Evolutionary conservation across 2,329 filamentous ascomycete genomes (phyloP).

Genomic region (Claviceps digitariae): DNA sequence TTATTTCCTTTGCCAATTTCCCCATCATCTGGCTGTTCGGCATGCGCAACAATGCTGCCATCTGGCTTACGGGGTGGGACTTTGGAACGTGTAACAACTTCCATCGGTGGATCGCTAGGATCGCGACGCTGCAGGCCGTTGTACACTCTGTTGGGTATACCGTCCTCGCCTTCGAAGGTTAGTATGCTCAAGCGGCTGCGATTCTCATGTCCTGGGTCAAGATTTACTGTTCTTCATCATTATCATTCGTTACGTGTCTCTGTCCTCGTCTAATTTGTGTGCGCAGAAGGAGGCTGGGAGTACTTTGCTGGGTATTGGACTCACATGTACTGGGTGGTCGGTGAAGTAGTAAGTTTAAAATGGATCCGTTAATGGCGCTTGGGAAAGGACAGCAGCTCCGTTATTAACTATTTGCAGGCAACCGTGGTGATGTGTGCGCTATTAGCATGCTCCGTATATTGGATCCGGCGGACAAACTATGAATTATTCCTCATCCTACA

Average conservation of each 20-base stretch:
- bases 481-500: slow-evolving; percentile 36
- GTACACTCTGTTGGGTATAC: slow-evolving; percentile 50
- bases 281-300: slow-evolving; percentile 23
- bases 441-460: slow-evolving; percentile 34
- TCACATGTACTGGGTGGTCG: slow-evolving; percentile 35
- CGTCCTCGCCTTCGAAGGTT: slow-evolving; percentile 25
- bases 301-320: slow-evolving; percentile 24
- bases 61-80: slow-evolving; percentile 57
- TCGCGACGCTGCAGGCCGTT: slow-evolving; percentile 47
- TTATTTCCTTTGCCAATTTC: slow-evolving; percentile 50
- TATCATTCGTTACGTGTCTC: too few relatives aligned
- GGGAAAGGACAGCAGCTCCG: background rate
- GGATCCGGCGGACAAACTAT: slow-evolving; percentile 37
- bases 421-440: slow-evolving; percentile 31
- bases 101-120: slow-evolving; percentile 51
- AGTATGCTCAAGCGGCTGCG: background rate
- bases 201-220: background rate
- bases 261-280: background rate
- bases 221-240: background rate
- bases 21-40: slow-evolving; percentile 54
- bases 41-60: slow-evolving; percentile 50
- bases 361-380: background rate
- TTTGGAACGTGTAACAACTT: slow-evolving; percentile 54
- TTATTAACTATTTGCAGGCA: slow-evolving; percentile 16
- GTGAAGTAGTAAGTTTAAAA: slow-evolving; percentile 25